Conservation (phyloP, 257 asterid genomes). For the Linaria vulgaris region DNA sequence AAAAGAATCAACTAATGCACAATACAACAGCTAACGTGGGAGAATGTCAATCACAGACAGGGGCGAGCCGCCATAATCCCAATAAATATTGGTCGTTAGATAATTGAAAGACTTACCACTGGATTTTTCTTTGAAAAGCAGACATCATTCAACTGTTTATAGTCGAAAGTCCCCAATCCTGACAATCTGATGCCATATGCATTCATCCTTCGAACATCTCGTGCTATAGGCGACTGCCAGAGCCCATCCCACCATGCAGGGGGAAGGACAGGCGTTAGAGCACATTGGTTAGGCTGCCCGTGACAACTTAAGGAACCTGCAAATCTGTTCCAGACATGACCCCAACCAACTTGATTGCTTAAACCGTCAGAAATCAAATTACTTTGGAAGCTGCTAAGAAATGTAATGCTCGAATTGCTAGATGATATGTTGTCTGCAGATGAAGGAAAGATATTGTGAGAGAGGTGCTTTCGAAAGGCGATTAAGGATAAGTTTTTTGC, state of each 20-base stretch:
- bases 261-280: constrained; percentile 81
- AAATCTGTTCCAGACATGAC: constrained; percentile 94
- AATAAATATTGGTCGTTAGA: constrained; percentile 28
- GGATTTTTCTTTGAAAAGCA: constrained; percentile 47
- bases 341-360: constrained; percentile 88
- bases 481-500: constrained; percentile 2
- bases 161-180: constrained; percentile 66
- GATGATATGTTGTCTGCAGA: constrained; percentile 49
- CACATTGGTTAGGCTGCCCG: constrained; percentile 73
- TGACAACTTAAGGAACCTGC: constrained; percentile 79
- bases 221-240: constrained; percentile 95
- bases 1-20: constrained; percentile 29
- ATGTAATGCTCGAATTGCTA: constrained; percentile 48
- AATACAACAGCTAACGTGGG: constrained; percentile 13
- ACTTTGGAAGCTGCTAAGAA: constrained; percentile 86
- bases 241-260: constrained; percentile 99
- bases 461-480: constrained; percentile 1
- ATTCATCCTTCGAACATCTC: constrained; percentile 71
- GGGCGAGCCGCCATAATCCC: neutral
- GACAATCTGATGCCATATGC: constrained; percentile 71
- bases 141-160: constrained; percentile 38
- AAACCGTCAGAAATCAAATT: constrained; percentile 67
- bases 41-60: neutral
- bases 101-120: constrained; percentile 37
- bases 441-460: constrained; percentile 5